Percentiles rank a stretch among this genome's conserved stretches.
Evolutionary conservation across 495 filamentous ascomycete genomes (phyloP).

Genomic region (Geoglossum glabrum): DNA sequence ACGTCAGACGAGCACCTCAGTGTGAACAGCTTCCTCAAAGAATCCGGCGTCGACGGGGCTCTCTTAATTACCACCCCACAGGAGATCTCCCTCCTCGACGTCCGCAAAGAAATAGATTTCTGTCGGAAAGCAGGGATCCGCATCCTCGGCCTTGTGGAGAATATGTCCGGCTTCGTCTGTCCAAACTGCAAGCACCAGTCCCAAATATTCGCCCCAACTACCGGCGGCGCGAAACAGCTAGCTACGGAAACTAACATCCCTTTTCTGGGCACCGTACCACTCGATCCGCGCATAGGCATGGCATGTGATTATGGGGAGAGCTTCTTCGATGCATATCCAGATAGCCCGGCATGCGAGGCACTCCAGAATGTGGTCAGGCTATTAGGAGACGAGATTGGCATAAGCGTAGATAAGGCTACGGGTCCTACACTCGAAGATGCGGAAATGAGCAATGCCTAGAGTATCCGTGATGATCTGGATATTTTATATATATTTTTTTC

Average conservation of each 20-base stretch:
- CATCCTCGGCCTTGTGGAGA: conserved; percentile 81
- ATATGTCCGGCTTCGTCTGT: conserved; percentile 94
- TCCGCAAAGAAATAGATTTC: conserved; percentile 92
- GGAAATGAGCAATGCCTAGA: neutral
- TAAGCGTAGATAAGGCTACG: conserved; percentile 24
- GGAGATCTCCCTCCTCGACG: conserved; percentile 80
- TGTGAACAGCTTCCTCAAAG: conserved; percentile 72
- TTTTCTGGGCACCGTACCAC: conserved; percentile 76
- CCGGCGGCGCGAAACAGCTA: conserved; percentile 61
- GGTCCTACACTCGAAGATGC: too few relatives aligned
- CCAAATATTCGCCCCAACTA: conserved; percentile 81
- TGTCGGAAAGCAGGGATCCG: conserved; percentile 83
- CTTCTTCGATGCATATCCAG: conserved; percentile 82
- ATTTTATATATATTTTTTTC: too few relatives aligned
- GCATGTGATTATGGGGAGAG: conserved; percentile 93
- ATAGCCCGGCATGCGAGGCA: conserved; percentile 69
- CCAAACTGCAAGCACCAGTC: conserved; percentile 63
- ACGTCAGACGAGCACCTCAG: conserved; percentile 89
- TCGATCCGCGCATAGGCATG: conserved; percentile 90
- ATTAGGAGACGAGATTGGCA: conserved; percentile 42
- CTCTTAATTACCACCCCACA: conserved; percentile 90
- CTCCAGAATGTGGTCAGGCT: conserved; percentile 55
- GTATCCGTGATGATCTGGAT: neutral
- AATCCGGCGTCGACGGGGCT: conserved; percentile 78
- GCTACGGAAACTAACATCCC: conserved; percentile 71